Base-by-base conservation (phyloP, 306 rosid species). In the Inga laurina region DNA sequence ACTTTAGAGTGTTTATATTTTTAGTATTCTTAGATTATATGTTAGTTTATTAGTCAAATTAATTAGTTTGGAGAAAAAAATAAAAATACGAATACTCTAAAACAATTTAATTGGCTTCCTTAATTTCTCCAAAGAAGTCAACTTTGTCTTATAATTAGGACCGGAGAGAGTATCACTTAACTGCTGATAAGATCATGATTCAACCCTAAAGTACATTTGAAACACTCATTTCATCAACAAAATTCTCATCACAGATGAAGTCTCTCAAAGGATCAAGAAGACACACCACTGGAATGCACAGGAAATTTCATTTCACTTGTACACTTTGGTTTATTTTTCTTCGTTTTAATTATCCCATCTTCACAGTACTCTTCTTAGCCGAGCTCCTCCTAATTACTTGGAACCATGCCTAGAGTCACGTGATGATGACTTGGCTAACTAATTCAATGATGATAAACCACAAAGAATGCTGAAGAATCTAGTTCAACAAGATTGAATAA, bases 281-380 rank as follows among this genome's bases (percentile, higher is more conserved):
- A 56, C 79, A 69, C 76, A 14, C 76, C 39, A 61, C 19, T 61
- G 35, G 56, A 57, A 56, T 49, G 61, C 76, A 74, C 22, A 41
- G n/a, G 41, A 75, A 79, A 59, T 22, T 62, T 78, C 44, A 79
- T 35, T 82, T 80, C 74, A 48, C 75, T 75, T 49, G 45, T 39
- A 45, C 39, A 10, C 66, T 52, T 34, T 13, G 35, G 68, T 73
- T 65, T 22, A 19, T 48, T 71, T 64, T 56, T 75, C 11, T 45
- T 52, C 5, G 2, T 51, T 79, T 35, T 37, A 21, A 10, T 71
- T 80, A 80, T 77, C 67, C 69, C 5, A 41, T 34, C 56, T 64
- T 24, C 61, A 67, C 27, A 56, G 69, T 56, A 16, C 46, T 24
- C 78, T 71, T 43, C 43, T 74, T 66, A 75, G 48, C 78, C 78